Conservation (phyloP, 495 filamentous ascomycete genomes). For the Amphirosellinia nigrospora region DNA sequence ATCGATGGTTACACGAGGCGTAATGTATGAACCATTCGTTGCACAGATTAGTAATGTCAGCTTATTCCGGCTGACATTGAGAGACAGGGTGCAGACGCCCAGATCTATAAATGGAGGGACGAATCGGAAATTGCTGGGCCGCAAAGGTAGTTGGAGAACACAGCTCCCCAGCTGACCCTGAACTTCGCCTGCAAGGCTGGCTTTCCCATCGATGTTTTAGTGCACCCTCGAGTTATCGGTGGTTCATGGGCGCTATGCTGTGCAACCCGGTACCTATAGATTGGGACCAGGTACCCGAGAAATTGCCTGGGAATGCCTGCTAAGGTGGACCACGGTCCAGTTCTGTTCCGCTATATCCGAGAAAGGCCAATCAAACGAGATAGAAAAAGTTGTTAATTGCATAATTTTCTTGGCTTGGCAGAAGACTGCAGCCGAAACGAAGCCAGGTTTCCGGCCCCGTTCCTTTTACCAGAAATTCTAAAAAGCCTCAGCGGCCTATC, state of each 20-base stretch:
- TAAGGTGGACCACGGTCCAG: background rate
- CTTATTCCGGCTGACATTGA: background rate
- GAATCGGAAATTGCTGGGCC: constrained; percentile 6
- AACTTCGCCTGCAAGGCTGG: constrained; percentile 3
- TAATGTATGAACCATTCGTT: background rate
- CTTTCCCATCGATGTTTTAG: background rate
- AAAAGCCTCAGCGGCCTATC: constrained; percentile 25
- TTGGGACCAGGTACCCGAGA: constrained; percentile 14
- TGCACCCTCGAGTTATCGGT: constrained; percentile 8
- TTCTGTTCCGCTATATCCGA: constrained; percentile 15
- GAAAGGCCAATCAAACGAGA: constrained; percentile 9
- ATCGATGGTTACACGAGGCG: background rate
- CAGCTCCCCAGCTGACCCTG: background rate
- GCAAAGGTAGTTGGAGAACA: constrained; percentile 2
- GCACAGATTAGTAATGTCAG: background rate
- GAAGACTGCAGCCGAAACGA: constrained; percentile 8
- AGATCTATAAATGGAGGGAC: constrained; percentile 8
- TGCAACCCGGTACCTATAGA: background rate
- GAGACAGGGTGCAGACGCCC: background rate
- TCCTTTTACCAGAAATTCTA: constrained; percentile 7
- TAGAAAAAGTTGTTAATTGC: constrained; percentile 23
- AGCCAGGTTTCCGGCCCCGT: background rate
- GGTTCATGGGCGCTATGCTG: background rate
- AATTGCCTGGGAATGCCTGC: constrained; percentile 7
- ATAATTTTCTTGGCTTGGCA: constrained; percentile 10